Evolutionary conservation across 2,329 filamentous ascomycete species (phyloP), one percentile per base, ranked within the genome.

Genomic region (Colletotrichum gloeosporioides): DNA sequence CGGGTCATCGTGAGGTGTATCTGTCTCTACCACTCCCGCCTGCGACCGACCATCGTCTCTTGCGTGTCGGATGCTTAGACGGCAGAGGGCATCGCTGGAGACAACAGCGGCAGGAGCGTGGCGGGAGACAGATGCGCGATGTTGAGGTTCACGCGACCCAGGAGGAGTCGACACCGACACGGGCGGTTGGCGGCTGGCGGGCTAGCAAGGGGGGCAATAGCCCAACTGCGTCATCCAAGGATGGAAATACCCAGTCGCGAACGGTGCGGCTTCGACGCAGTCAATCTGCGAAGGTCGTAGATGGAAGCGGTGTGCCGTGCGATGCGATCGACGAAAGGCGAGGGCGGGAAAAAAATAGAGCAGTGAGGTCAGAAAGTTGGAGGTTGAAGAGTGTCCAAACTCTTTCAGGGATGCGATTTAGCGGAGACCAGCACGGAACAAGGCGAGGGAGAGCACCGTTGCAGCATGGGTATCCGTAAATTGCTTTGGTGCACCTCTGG

Each of bases 1-100:
- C 94, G 95, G 92, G 95, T 95, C 94, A 95, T 95, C 88, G 88
- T 93, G 89, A 86, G 81, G 81, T 81, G 85, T 84, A 83, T 85
- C 85, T 85, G 85, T 85, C 86, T 87, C 86, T 88, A 89, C 87
- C 87, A 86, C 84, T 86, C 84, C 86, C 85, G 83, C 87, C 87
- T 87, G 87, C 85, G 86, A 87, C 86, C 87, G 83, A 88, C 88
- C 90, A 90, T 92, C 88, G 88, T 91, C 87, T 87, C 86, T 86
- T 84, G 84, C 61, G 18, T 83, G 83, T 80, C 78, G 81, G 78
- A 79, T 63, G 65, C 18, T 71, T 76, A 76, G 31, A 74, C 8
- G 9, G 34, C 34, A 69, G 59, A 49, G 64, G 29, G 55, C 71
- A 74, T 76, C 39, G 74, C 74, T 64, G 44, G 59, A 62, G 71